Evolutionary conservation across 116 monocot species (phyloP).

Genomic region (Zostera marina): DNA sequence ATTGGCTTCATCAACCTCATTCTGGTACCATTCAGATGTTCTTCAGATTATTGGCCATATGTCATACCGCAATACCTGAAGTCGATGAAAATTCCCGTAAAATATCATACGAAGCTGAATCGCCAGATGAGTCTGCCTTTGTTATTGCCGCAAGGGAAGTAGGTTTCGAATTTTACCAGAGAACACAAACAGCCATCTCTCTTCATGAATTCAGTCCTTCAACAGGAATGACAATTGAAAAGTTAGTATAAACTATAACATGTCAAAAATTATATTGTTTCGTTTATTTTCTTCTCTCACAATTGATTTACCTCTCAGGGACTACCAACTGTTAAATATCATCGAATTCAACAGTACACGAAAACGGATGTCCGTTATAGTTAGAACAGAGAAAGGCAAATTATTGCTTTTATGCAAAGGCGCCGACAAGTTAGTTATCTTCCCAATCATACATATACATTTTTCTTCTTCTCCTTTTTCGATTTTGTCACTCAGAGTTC

Average conservation of each 20-base stretch:
- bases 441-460: not conserved
- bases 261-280: not conserved
- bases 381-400: constrained; percentile 39
- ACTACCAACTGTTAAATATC: constrained; percentile 69
- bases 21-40: constrained; percentile 35
- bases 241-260: constrained; percentile 14
- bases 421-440: constrained; percentile 53
- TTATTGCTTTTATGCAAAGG: constrained; percentile 69
- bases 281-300: not conserved
- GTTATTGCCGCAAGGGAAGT: constrained; percentile 71
- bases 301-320: constrained; percentile 20
- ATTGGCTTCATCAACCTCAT: constrained; percentile 45
- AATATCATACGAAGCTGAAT: constrained; percentile 74
- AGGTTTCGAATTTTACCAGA: constrained; percentile 69
- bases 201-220: constrained; percentile 41
- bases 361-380: constrained; percentile 83
- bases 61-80: constrained; percentile 81
- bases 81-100: constrained; percentile 32
- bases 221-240: constrained; percentile 20
- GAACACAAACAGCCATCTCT: constrained; percentile 47
- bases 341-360: constrained; percentile 73
- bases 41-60: constrained; percentile 50
- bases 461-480: too few species aligned
- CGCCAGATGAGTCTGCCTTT: constrained; percentile 84
- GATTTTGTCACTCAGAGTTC: not conserved